A percentile compares a stretch with the other conserved stretches of the same genome.
Evolutionary conservation across 2,329 filamentous ascomycete genomes (phyloP).

Genomic region (Neonectria punicea): DNA sequence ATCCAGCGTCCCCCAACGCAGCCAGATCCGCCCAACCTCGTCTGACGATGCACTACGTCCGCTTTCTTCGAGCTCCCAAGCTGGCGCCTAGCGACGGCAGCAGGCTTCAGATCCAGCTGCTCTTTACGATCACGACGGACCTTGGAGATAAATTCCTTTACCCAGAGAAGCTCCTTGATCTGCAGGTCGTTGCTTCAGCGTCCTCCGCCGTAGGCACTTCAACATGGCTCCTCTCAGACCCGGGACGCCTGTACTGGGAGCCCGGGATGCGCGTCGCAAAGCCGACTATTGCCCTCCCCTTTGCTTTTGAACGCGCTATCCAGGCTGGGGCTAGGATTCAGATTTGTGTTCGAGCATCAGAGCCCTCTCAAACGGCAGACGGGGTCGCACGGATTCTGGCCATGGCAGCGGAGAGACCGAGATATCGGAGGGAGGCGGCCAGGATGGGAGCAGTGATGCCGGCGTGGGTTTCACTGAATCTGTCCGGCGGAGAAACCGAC

Average conservation of each 20-base stretch:
- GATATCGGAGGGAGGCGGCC: slow-evolving; percentile 30
- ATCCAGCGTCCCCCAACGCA: neutral
- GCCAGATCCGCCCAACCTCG: neutral
- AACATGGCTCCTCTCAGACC: slow-evolving; percentile 40
- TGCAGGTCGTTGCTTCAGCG: slow-evolving; percentile 51
- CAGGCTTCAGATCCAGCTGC: slow-evolving; percentile 51
- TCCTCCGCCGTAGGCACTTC: slow-evolving; percentile 33
- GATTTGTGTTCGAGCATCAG: slow-evolving; percentile 43
- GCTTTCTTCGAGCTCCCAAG: slow-evolving; percentile 61
- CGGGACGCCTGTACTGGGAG: slow-evolving; percentile 44
- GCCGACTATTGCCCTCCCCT: slow-evolving; percentile 43
- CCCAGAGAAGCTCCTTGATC: slow-evolving; percentile 56
- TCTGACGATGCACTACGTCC: slow-evolving; percentile 65
- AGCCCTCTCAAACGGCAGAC: slow-evolving; percentile 41
- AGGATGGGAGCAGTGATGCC: slow-evolving; percentile 55
- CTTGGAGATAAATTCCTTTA: slow-evolving; percentile 65
- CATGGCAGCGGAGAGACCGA: slow-evolving; percentile 31
- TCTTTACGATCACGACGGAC: slow-evolving; percentile 67
- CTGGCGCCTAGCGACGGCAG: slow-evolving; percentile 42
- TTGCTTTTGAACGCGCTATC: slow-evolving; percentile 40
- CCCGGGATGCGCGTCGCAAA: slow-evolving; percentile 55
- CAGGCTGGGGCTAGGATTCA: slow-evolving; percentile 39
- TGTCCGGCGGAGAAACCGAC: slow-evolving; percentile 35
- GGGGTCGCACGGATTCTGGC: slow-evolving; percentile 42
- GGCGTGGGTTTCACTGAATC: slow-evolving; percentile 51